Evolutionary conservation across 148 eudicot species (phyloP).

Genomic region (Spergularia marina): DNA sequence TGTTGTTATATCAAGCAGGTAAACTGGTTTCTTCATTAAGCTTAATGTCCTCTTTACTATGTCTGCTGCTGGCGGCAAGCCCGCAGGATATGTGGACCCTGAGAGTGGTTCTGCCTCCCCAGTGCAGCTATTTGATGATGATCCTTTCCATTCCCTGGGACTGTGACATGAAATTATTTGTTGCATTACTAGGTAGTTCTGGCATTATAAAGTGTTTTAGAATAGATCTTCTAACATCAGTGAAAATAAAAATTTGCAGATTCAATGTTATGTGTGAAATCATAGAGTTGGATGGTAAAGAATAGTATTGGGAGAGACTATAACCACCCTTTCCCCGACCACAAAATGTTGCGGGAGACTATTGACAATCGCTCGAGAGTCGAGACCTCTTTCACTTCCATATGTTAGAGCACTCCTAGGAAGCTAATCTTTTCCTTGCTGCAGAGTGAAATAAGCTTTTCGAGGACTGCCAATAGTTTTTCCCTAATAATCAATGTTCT

Average conservation of each 20-base stretch:
- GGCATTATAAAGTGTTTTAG: not conserved
- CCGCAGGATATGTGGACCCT: constrained; percentile 72
- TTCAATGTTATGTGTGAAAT: no score
- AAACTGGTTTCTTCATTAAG: constrained; percentile 47
- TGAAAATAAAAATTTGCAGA: not conserved
- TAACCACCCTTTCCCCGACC: no score
- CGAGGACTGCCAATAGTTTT: no score
- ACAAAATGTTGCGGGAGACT: no score
- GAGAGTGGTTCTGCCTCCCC: constrained; percentile 58
- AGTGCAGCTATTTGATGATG: constrained; percentile 43
- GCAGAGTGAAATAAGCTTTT: no score
- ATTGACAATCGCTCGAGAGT: no score
- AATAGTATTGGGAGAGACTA: no score
- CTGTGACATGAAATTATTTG: constrained; percentile 29
- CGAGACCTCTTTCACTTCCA: no score
- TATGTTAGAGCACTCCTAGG: no score
- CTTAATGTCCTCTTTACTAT: constrained; percentile 44
- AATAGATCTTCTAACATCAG: not conserved
- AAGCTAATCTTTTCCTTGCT: no score
- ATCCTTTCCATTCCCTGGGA: constrained; percentile 56
- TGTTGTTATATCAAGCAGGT: constrained; percentile 62
- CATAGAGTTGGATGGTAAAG: no score
- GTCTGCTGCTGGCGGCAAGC: constrained; percentile 45
- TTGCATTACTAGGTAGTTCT: not conserved
- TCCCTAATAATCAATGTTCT: no score